Evolutionary conservation across 495 filamentous ascomycete genomes (phyloP), one percentile per base, ranked within the genome.

Genomic region (Usnea hakonensis): DNA sequence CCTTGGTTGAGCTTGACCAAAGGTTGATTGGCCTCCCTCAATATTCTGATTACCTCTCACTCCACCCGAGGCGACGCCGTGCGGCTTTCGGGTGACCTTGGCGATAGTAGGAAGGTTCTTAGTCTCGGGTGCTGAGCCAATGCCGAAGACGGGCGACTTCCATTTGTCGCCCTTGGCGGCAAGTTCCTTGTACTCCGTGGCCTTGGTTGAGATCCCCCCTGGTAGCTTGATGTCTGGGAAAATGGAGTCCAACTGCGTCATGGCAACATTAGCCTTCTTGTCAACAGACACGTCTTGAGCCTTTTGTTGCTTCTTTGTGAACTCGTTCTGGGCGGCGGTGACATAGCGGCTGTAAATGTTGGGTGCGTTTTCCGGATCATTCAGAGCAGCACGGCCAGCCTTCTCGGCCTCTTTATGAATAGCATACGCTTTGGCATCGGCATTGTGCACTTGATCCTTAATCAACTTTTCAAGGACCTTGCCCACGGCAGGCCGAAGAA

Each of bases 111-210:
- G 89, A 52, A 97, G 82, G 68, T 88, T 81, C 38, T 74, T 77
- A 17, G 89, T 88, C 76, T 87, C 84, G 6, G 79, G 68, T 9
- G 93, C 90, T n/a, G 74, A 78, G 57, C 94, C 95, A 64, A 97
- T 87, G 68, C 83, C 86, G 80, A 98, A 98, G 69, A 98, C 85
- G 36, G 95, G 91, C 35, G 87, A 93, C 76, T 96, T 87, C 94
- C 94, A 98, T 73, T 86, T 87, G 67, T 97, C 87, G 55, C 95
- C 94, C 80, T 90, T 91, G 58, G 78, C 77, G 17, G 94, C 90
- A 43, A 96, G 79, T 48, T 97, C 85, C 73, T 85, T 90, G 79
- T 93, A 97, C 74, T 96, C 89, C 58, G 93, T 95, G 23, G 94
- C 93, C 83, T 96, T 97, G 77, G 83, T 87, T 60, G 88, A 90